These are phyloP conservation scores for Oryza nivara DNA, from an alignment of 176 grass and related monocot genomes.

Conservation along the genomic window DNA sequence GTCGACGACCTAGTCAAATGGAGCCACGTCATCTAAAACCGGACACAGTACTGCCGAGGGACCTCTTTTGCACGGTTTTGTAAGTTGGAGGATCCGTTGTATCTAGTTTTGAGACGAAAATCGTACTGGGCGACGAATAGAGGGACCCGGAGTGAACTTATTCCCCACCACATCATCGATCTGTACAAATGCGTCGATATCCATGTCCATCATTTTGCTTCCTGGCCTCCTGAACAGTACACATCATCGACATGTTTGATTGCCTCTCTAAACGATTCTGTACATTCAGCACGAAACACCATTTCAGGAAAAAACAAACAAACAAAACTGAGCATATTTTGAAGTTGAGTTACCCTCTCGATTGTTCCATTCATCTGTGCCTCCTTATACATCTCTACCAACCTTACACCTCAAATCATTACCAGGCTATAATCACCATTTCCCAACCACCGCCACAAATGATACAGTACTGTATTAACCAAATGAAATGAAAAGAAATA, in stretches of 20 bases:
- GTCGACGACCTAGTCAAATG: too few relatives aligned
- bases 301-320: neutral
- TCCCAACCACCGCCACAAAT: conserved; percentile 4
- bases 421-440: neutral
- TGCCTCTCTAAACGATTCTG: neutral
- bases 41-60: too few relatives aligned
- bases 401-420: neutral
- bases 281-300: neutral
- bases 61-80: too few relatives aligned
- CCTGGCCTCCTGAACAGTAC: neutral
- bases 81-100: too few relatives aligned
- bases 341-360: neutral
- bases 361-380: neutral
- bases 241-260: neutral
- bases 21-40: too few relatives aligned
- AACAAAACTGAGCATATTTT: neutral
- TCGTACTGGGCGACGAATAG: too few relatives aligned
- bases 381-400: too few relatives aligned
- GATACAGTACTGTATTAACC: neutral
- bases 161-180: too few relatives aligned
- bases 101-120: too few relatives aligned
- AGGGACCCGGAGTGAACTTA: too few relatives aligned
- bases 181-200: too few relatives aligned
- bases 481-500: conserved; percentile 26
- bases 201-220: too few relatives aligned